Evolutionary conservation across 441 rosid genomes (phyloP).

Genomic region (Euphorbia celastroides): DNA sequence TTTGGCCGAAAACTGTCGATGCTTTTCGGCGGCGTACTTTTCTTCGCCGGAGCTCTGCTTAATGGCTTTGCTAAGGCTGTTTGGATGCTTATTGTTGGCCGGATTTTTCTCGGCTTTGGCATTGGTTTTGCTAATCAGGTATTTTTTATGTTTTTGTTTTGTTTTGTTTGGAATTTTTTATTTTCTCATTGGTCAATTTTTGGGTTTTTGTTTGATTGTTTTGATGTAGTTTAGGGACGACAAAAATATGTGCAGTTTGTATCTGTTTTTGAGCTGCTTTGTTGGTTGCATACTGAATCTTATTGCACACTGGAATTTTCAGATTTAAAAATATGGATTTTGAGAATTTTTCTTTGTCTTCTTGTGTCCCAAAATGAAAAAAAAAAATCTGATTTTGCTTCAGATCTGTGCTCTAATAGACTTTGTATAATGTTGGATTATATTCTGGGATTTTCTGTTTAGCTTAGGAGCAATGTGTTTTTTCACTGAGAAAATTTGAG

Average conservation of each 20-base stretch:
- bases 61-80: slow-evolving; percentile 58
- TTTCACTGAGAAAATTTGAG: slow-evolving; percentile 11
- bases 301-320: no score
- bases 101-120: slow-evolving; percentile 86
- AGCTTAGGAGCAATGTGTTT: slow-evolving; percentile 10
- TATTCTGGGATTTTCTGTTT: background rate
- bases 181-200: slow-evolving; percentile 1
- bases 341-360: slow-evolving; percentile 3
- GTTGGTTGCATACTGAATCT: background rate
- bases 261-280: background rate
- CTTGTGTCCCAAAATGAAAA: background rate
- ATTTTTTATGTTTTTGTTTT: background rate
- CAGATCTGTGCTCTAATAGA: slow-evolving; percentile 11
- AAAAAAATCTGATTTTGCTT: background rate
- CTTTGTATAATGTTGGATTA: background rate
- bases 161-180: background rate
- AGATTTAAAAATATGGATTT: background rate
- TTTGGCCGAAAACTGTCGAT: slow-evolving; percentile 63
- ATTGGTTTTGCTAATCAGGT: slow-evolving; percentile 97
- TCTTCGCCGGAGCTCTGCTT: slow-evolving; percentile 71
- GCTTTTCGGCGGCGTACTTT: slow-evolving; percentile 67
- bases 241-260: background rate
- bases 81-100: slow-evolving; percentile 83
- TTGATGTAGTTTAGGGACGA: background rate
- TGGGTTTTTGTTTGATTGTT: background rate